A percentile compares a stretch with the other conserved stretches of the same genome.
These are phyloP conservation scores for Diaporthe sp. DNA, from an alignment of 2,329 filamentous ascomycete genomes.

Conservation along the genomic window DNA sequence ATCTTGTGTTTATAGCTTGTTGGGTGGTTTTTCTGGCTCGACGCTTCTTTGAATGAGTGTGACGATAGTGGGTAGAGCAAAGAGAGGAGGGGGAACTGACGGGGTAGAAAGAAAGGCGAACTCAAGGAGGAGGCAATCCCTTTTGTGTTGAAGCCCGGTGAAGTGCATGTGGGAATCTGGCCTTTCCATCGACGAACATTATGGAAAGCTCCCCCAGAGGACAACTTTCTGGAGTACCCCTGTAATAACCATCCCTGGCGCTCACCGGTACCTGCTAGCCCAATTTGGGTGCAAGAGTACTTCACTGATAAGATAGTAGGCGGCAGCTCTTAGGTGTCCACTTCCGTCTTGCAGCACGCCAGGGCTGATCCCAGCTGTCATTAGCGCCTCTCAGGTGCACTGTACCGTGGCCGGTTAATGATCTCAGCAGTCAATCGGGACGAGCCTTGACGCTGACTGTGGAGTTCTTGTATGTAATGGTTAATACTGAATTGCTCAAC, in stretches of 20 bases:
- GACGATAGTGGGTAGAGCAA: not conserved
- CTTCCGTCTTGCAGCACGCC: conserved; percentile 13
- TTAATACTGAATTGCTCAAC: conserved; percentile 6
- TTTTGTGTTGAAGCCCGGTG: conserved; percentile 13
- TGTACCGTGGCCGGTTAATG: not conserved
- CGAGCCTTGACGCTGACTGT: not conserved
- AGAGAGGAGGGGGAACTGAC: not conserved
- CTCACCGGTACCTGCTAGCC: not conserved
- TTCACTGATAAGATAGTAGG: conserved; percentile 1
- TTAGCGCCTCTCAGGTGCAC: conserved; percentile 6
- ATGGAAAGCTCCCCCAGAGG: conserved; percentile 38
- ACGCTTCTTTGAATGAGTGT: conserved; percentile 16
- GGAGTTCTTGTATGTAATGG: conserved; percentile 13
- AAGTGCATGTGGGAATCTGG: conserved; percentile 40
- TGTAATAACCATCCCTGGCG: conserved; percentile 15
- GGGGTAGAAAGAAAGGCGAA: not conserved
- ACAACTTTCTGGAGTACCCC: conserved; percentile 40
- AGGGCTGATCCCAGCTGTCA: conserved; percentile 29
- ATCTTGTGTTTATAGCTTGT: conserved; percentile 7
- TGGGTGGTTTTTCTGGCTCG: conserved; percentile 6
- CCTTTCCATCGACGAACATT: conserved; percentile 31
- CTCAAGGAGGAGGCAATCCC: conserved; percentile 3
- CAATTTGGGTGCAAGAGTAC: conserved; percentile 4
- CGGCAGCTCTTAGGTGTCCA: conserved; percentile 39
- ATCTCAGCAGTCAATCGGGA: not conserved